Conservation (phyloP, 192 early-diverging fungal species). For the Coemansia sp. region DNA sequence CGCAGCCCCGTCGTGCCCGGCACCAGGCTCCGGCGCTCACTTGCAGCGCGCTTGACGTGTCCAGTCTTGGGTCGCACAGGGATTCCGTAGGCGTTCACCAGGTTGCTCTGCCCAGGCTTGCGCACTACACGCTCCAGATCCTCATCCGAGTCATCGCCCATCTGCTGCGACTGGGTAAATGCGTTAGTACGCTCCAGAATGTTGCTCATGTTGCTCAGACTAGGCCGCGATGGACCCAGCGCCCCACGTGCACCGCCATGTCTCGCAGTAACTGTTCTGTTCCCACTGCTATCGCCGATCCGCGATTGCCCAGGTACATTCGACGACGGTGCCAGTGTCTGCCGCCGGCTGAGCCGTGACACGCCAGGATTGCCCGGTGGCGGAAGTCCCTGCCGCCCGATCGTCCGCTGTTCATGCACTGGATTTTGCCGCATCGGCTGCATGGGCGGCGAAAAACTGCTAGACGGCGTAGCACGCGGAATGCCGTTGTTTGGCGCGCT, state of each 20-base stretch:
- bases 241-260: conserved; percentile 15
- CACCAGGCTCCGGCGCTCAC: conserved; percentile 41
- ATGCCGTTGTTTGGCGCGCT: conserved; percentile 28
- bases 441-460: conserved; percentile 36
- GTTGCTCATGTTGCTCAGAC: conserved; percentile 26
- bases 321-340: conserved; percentile 35
- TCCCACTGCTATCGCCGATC: conserved; percentile 10
- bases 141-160: conserved; percentile 32
- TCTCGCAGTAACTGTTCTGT: conserved; percentile 12
- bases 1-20: conserved; percentile 10
- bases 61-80: conserved; percentile 32
- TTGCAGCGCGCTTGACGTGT: conserved; percentile 24
- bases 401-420: conserved; percentile 7
- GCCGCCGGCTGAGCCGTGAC: conserved; percentile 23
- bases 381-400: conserved; percentile 28
- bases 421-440: conserved; percentile 12
- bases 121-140: conserved; percentile 52
- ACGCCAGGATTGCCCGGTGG: conserved; percentile 18
- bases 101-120: conserved; percentile 27
- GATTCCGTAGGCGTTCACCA: conserved; percentile 49
- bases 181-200: conserved; percentile 38
- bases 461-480: conserved; percentile 18
- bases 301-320: conserved; percentile 12
- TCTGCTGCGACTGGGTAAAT: conserved; percentile 22
- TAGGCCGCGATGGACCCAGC: conserved; percentile 21